These are phyloP conservation scores for Coemansia sp. DNA, from an alignment of 192 early-diverging fungal species.

Conservation along the genomic window DNA sequence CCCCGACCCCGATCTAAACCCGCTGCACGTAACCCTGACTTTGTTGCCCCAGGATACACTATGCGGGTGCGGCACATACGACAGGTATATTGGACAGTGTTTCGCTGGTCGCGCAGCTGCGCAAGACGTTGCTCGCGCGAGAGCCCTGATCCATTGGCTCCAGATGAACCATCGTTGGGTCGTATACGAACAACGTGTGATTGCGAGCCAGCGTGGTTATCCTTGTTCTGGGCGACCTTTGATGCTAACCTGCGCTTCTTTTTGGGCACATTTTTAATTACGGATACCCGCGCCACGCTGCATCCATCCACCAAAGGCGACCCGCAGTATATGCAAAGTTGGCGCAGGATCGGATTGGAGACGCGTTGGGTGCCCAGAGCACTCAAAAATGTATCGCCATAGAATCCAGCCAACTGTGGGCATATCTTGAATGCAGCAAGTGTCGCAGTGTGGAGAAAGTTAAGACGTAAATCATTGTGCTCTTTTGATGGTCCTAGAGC, in stretches of 20 bases:
- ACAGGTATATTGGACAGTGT: slow-evolving; percentile 33
- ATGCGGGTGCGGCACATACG: slow-evolving; percentile 25
- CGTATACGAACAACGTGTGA: slow-evolving; percentile 12
- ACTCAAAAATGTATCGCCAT: slow-evolving; percentile 30
- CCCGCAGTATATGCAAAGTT: slow-evolving; percentile 40
- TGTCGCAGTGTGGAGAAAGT: slow-evolving; percentile 36
- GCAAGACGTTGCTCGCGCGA: slow-evolving; percentile 11
- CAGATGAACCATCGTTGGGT: slow-evolving; percentile 7
- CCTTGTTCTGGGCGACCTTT: not conserved
- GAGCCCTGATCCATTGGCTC: too few relatives aligned
- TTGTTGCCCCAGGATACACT: slow-evolving; percentile 31
- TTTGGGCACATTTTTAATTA: slow-evolving; percentile 2
- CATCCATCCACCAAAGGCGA: slow-evolving; percentile 39
- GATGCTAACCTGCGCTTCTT: not conserved
- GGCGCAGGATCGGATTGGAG: slow-evolving; percentile 21
- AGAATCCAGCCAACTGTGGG: slow-evolving; percentile 47
- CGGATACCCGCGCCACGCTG: slow-evolving; percentile 31
- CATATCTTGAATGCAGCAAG: slow-evolving; percentile 42
- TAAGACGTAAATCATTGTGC: slow-evolving; percentile 15
- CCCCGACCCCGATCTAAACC: slow-evolving; percentile 10
- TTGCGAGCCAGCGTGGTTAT: not conserved
- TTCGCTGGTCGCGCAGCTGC: slow-evolving; percentile 12
- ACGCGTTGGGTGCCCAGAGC: slow-evolving; percentile 20
- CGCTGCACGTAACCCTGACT: slow-evolving; percentile 13
- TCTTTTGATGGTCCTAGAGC: slow-evolving; percentile 9